A percentile compares a stretch with the other conserved stretches of the same genome.
Conservation (phyloP, 176 grass and related monocot genomes). For the Triticum monococcum region DNA sequence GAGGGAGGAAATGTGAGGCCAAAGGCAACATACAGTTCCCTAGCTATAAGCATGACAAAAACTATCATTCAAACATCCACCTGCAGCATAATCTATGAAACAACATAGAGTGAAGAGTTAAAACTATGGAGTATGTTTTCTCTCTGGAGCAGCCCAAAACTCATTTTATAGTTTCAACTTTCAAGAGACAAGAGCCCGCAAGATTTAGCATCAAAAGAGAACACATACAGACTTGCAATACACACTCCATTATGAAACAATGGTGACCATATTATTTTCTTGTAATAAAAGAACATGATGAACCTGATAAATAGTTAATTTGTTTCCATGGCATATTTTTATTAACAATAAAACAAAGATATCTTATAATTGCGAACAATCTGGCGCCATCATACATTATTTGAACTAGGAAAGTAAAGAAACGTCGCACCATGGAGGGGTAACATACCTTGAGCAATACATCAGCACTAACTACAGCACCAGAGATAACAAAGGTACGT, state of each 20-base stretch:
- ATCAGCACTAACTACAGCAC: slow-evolving; percentile 86
- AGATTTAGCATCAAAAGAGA: slow-evolving; percentile 21
- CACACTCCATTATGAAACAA: neutral
- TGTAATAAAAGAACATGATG: slow-evolving; percentile 4
- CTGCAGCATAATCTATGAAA: slow-evolving; percentile 17
- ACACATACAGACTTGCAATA: neutral
- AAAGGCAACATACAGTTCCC: neutral
- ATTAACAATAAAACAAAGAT: neutral
- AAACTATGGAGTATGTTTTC: neutral
- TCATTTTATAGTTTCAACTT: neutral
- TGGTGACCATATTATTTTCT: neutral
- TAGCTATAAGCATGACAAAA: neutral
- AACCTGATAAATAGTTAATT: slow-evolving; percentile 3
- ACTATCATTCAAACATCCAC: neutral
- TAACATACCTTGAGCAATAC: slow-evolving; percentile 82
- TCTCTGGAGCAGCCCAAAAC: neutral
- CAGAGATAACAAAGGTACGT: slow-evolving; percentile 83
- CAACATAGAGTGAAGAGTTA: neutral
- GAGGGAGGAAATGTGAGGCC: slow-evolving; percentile 17
- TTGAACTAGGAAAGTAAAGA: neutral
- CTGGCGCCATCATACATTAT: neutral
- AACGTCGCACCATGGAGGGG: neutral
- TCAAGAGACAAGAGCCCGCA: neutral
- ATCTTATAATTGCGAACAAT: neutral
- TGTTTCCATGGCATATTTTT: neutral